Evolutionary conservation across 2,329 filamentous ascomycete species (phyloP).

Genomic region (Arthrinium puccinioides): DNA sequence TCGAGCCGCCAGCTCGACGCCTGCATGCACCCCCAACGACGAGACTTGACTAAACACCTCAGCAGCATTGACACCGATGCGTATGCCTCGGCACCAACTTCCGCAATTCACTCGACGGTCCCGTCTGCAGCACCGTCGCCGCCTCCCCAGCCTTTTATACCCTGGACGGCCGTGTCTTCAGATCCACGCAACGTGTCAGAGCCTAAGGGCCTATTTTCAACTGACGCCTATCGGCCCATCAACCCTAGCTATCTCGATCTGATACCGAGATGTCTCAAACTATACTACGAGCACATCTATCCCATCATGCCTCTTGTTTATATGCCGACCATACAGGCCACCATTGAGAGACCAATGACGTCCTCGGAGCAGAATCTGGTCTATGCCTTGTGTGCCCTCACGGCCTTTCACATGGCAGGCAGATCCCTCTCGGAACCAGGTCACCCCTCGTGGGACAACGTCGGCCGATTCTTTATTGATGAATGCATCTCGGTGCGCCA

Average conservation of each 20-base stretch:
- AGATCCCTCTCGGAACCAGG: conserved; percentile 30
- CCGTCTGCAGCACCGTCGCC: conserved; percentile 12
- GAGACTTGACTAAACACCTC: not conserved
- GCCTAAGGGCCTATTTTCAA: conserved; percentile 30
- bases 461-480: conserved; percentile 49
- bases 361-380: conserved; percentile 35
- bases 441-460: conserved; percentile 35
- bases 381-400: conserved; percentile 51
- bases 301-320: conserved; percentile 57
- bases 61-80: conserved; percentile 6
- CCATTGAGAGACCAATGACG: conserved; percentile 33
- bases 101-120: conserved; percentile 2
- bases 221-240: conserved; percentile 33
- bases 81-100: not conserved
- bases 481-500: conserved; percentile 50
- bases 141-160: conserved; percentile 16
- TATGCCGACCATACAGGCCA: conserved; percentile 45
- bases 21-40: too few relatives aligned
- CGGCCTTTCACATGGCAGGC: conserved; percentile 41
- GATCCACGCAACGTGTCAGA: conserved; percentile 24
- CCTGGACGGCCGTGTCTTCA: conserved; percentile 21
- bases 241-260: conserved; percentile 35
- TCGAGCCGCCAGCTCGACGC: not conserved
- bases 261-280: conserved; percentile 50
- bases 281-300: conserved; percentile 55